phyloP scores from a whole-genome alignment of 371 early-diverging fungal species.

The Mortierella polycephala region DNA sequence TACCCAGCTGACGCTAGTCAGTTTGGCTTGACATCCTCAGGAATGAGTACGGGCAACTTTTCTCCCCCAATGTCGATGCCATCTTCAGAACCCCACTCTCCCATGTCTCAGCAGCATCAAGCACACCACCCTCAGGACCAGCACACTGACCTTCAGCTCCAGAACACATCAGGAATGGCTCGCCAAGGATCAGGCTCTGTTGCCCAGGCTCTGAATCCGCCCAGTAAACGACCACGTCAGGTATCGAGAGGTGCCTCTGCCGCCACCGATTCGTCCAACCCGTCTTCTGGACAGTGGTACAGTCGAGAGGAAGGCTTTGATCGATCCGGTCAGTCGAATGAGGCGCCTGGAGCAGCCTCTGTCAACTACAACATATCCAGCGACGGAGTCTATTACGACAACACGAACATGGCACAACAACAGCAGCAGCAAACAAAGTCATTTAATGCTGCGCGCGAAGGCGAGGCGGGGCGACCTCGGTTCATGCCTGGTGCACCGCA shows the following conservation, averaged over 20 bases:
- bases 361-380: conserved; percentile 18
- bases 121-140: conserved; percentile 12
- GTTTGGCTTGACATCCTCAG: conserved; percentile 23
- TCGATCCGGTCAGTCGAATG: conserved; percentile 16
- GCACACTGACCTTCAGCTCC: conserved; percentile 20
- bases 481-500: conserved; percentile 25
- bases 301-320: conserved; percentile 22
- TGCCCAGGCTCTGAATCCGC: conserved; percentile 24
- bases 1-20: conserved; percentile 24
- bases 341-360: conserved; percentile 12
- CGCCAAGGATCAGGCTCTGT: conserved; percentile 18
- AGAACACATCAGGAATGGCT: conserved; percentile 5
- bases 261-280: conserved; percentile 11
- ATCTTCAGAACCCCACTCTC: conserved; percentile 34
- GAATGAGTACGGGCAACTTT: conserved; percentile 31
- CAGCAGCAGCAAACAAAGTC: conserved; percentile 20
- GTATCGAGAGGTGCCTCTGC: conserved; percentile 23
- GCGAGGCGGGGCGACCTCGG: conserved; percentile 21
- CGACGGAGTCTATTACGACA: conserved; percentile 32
- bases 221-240: conserved; percentile 33
- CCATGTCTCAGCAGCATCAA: conserved; percentile 31
- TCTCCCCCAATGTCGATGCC: conserved; percentile 42
- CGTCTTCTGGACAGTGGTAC: conserved; percentile 35
- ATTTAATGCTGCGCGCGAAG: conserved; percentile 22
- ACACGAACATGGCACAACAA: conserved; percentile 15